Percentiles rank a stretch among this genome's conserved stretches.
Conservation (phyloP, 192 early-diverging fungal genomes). For the Chytriomyces hyalinus region DNA sequence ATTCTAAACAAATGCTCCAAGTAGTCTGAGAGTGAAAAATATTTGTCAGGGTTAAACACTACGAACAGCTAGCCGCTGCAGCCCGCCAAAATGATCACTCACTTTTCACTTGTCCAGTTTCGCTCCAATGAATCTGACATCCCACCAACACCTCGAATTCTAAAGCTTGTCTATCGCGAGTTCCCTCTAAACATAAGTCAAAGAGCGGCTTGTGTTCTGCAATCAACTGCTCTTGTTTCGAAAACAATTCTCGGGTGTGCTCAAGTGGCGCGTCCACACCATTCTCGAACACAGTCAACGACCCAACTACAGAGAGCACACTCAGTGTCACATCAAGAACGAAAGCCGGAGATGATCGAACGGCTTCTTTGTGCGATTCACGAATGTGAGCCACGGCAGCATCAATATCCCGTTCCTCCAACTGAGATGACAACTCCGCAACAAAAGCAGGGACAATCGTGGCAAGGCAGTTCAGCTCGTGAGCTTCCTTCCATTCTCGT, state of each 20-base stretch:
- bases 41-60: not conserved
- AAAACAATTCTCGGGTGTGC: conserved; percentile 30
- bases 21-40: conserved; percentile 34
- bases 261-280: conserved; percentile 32
- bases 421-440: not conserved
- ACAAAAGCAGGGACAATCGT: conserved; percentile 2
- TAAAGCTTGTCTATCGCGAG: conserved; percentile 1
- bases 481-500: conserved; percentile 39
- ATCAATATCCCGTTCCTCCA: conserved; percentile 14
- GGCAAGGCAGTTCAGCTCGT: conserved; percentile 19
- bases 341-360: conserved; percentile 15
- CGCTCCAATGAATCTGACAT: conserved; percentile 32
- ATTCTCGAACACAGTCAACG: conserved; percentile 36
- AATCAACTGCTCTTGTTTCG: conserved; percentile 37
- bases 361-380: conserved; percentile 6
- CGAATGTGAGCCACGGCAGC: conserved; percentile 8
- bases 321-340: conserved; percentile 28
- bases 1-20: conserved; percentile 53
- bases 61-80: not conserved
- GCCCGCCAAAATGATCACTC: conserved; percentile 21
- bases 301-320: conserved; percentile 28
- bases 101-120: conserved; percentile 26
- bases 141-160: conserved; percentile 38
- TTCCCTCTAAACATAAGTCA: conserved; percentile 2
- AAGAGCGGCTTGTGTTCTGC: conserved; percentile 30